Percentiles rank a stretch among this genome's conserved stretches.
phyloP scores from a whole-genome alignment of 345 rosid genomes.

The Brassica carinata region DNA sequence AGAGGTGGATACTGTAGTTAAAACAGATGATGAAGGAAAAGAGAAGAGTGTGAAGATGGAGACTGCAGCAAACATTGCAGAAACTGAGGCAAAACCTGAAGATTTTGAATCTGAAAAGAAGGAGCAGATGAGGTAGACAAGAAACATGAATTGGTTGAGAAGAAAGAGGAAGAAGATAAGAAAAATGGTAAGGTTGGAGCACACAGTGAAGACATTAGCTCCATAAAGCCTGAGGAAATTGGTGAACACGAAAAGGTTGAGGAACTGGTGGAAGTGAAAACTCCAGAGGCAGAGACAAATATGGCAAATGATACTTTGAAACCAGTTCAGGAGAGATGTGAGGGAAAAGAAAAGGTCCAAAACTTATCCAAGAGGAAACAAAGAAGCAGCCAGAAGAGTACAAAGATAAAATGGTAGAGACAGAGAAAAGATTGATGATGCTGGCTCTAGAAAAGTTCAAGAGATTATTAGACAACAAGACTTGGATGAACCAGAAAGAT shows the following conservation, averaged over 20 bases:
- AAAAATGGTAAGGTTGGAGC: neutral
- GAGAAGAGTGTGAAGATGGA: neutral
- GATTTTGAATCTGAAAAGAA: conserved; percentile 4
- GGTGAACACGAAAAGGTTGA: neutral
- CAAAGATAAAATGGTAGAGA: neutral
- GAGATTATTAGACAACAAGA: conserved; percentile 7
- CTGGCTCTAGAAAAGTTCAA: neutral
- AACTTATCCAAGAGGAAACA: neutral
- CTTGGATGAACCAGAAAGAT: conserved; percentile 2
- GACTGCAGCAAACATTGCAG: conserved; percentile 3
- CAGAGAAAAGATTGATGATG: neutral
- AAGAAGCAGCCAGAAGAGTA: conserved; percentile 8
- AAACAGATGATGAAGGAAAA: neutral
- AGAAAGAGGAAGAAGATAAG: neutral
- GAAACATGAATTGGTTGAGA: conserved; percentile 4
- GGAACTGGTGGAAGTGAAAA: conserved; percentile 10
- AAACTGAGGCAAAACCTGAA: conserved; percentile 13
- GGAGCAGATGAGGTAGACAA: neutral
- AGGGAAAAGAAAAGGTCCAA: neutral
- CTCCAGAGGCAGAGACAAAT: conserved; percentile 3
- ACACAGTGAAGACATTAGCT: conserved; percentile 10
- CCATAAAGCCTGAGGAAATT: conserved; percentile 1
- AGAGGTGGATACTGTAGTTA: conserved; percentile 1
- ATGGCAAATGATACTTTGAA: neutral
- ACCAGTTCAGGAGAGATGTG: conserved; percentile 4